Evolutionary conservation across 2,329 filamentous ascomycete species (phyloP).

Genomic region (Alternaria sp.): DNA sequence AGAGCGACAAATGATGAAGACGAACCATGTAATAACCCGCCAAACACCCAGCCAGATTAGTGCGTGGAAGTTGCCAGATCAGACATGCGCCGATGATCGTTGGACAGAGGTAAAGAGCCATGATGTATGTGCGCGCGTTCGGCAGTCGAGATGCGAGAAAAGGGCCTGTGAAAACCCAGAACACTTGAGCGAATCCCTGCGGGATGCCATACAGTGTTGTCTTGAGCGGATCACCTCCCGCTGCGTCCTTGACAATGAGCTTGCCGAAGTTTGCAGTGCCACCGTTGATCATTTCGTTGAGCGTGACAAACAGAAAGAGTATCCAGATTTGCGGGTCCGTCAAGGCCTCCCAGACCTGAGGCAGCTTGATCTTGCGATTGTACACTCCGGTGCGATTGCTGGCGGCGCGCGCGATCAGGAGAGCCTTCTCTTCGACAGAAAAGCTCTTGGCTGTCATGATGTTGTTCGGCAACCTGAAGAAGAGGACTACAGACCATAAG

Average conservation of each 20-base stretch:
- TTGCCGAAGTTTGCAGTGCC: constrained; percentile 63
- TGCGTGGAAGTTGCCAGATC: constrained; percentile 57
- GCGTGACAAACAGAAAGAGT: constrained; percentile 54
- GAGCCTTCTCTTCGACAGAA: constrained; percentile 52
- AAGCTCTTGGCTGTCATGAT: constrained; percentile 53
- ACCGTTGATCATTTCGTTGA: constrained; percentile 62
- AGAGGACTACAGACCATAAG: constrained; percentile 52
- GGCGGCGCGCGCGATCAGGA: constrained; percentile 50
- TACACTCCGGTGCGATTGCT: constrained; percentile 51
- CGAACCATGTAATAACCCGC: constrained; percentile 59
- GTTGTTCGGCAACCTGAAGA: constrained; percentile 51
- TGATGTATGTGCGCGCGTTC: constrained; percentile 60
- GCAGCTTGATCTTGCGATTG: constrained; percentile 56
- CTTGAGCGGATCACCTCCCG: constrained; percentile 47
- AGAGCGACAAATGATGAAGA: not conserved
- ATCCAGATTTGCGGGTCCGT: constrained; percentile 55
- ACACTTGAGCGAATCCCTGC: constrained; percentile 59
- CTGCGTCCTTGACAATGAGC: constrained; percentile 61
- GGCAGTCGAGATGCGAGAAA: constrained; percentile 59
- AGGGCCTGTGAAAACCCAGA: constrained; percentile 61
- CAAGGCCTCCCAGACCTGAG: constrained; percentile 58
- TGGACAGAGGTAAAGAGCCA: constrained; percentile 60
- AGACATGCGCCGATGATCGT: constrained; percentile 58
- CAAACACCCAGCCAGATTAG: constrained; percentile 56
- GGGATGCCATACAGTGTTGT: constrained; percentile 63